Evolutionary conservation across 768 basidiomycete genomes (phyloP), one percentile per base, ranked within the genome.

Genomic region (Xerocomellus amylosporus): DNA sequence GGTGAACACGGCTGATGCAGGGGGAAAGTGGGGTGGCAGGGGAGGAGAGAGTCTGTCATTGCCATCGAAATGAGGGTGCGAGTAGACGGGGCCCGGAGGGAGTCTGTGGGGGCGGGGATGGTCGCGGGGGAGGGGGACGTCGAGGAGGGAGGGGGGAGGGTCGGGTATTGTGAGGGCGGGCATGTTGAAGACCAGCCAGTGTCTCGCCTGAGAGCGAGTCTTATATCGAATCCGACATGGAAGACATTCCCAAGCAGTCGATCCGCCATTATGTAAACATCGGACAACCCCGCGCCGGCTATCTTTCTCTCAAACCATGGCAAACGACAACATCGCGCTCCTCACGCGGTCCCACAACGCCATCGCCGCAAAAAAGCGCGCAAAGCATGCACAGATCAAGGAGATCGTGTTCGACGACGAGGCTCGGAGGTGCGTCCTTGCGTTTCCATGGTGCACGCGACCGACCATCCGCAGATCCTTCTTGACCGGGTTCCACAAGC

Each of bases 401-500:
- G 85, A 93, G 66, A 71, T 97, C 53, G 63, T 93, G 8, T 97
- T 97, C 64, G 91, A 97, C 66, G 93, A 97, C 39, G 80, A 83
- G 36, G 90, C 90, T 1, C 78, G 93, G 62, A 82, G 83, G 93
- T 90, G 48, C 37, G 75, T 26, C 14, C 22, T 4, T 20, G 37
- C 5, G 24, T 71, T 43, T 58, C 24, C 52, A 44, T 55, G 26
- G 58, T 49, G 56, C 62, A 59, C 49, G 64, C 53, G 56, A 51
- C 45, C 43, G 38, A 58, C 47, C 42, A 38, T 10, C 24, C 33
- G 33, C 63, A 95, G 93, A 66, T 88, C 95, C 55, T 97, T 89
- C 72, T 74, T 97, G 67, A 95, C 93, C 17, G 94, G 94, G 26
- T 97, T 97, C 69, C 88, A 89, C 70, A 95, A 95, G 73, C 84